Conservation (phyloP, 257 asterid genomes). For the Solanum sitiens region DNA sequence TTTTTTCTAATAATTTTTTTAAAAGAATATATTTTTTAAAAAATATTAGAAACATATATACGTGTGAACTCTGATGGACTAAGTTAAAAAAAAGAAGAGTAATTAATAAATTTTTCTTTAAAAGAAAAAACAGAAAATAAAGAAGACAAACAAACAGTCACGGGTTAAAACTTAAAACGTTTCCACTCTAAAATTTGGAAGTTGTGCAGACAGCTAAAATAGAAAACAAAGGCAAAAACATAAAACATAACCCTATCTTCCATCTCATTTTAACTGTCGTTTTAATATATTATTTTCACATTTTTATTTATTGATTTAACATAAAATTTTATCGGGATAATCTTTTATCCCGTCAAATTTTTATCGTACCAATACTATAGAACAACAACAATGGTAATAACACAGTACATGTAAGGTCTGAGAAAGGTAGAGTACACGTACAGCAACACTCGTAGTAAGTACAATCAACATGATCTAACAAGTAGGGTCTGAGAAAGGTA, state of each 20-base stretch:
- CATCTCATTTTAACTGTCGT: background rate
- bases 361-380: background rate
- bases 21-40: background rate
- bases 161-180: background rate
- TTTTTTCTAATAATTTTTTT: background rate
- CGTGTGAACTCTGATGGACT: background rate
- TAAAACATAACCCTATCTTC: background rate
- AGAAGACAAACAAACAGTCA: background rate
- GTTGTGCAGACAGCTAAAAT: background rate
- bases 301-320: too few relatives aligned
- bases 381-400: background rate
- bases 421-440: background rate
- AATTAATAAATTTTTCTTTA: background rate
- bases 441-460: background rate
- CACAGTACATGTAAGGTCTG: background rate
- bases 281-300: accelerated
- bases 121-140: background rate
- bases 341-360: too few relatives aligned
- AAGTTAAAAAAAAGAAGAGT: background rate
- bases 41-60: background rate
- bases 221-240: background rate
- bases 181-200: background rate
- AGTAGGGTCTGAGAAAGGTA: background rate
- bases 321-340: background rate
- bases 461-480: background rate